A percentile compares a stretch with the other conserved stretches of the same genome.
These are phyloP conservation scores for Globisporangium canariense DNA, from an alignment of 352 stramenopile genomes.

Conservation along the genomic window DNA sequence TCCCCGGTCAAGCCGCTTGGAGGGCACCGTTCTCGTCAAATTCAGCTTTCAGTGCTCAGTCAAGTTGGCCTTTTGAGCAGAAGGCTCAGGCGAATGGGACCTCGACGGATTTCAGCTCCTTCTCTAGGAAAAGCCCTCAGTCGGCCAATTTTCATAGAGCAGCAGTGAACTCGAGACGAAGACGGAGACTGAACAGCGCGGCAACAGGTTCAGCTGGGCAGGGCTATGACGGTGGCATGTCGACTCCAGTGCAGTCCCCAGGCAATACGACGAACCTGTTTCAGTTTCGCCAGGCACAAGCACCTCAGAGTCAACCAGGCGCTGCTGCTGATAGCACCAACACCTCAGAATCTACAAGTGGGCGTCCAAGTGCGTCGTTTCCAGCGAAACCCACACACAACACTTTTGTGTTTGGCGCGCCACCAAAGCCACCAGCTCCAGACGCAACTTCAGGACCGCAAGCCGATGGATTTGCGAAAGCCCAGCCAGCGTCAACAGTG, in stretches of 20 bases:
- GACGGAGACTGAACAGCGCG: not conserved
- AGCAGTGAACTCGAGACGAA: constrained; percentile 4
- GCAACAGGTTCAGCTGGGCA: not conserved
- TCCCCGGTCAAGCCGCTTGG: not conserved
- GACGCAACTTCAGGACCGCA: not conserved
- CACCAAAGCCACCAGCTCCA: not conserved
- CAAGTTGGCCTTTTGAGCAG: not conserved
- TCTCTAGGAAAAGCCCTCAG: not conserved
- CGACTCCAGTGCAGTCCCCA: not conserved
- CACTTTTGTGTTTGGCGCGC: constrained; percentile 14
- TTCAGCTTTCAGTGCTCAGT: not conserved
- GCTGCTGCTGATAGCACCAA: not conserved
- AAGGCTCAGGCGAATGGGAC: not conserved
- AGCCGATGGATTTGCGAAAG: not conserved
- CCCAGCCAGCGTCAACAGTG: not conserved
- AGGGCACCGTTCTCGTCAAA: not conserved
- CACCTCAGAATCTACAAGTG: not conserved
- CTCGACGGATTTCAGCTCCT: not conserved
- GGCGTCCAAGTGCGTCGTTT: not conserved
- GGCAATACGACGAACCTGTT: not conserved
- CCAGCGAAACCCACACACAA: not conserved
- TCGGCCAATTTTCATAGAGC: not conserved
- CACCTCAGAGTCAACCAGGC: not conserved
- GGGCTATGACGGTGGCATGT: not conserved
- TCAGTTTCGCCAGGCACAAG: not conserved